Base-by-base conservation (phyloP, 305 asterid species). In the Plantago rigida region DNA sequence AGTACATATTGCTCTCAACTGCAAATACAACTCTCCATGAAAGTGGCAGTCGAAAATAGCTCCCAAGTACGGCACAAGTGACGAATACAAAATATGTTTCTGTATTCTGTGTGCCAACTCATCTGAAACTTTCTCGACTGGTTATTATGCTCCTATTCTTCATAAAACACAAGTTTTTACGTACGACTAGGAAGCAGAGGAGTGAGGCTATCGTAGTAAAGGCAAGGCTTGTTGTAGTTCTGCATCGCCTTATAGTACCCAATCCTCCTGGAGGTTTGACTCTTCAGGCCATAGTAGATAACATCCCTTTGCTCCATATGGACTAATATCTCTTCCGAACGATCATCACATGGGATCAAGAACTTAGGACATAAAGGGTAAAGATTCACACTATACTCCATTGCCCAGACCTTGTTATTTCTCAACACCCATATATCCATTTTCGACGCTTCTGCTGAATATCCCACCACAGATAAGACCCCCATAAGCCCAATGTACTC, bases 401-500 rank as follows among this genome's bases (percentile, higher is more conserved):
- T 53, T 4, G 9, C 69, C 85, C 85, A 79, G 13, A 29, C 44
- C 61, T 59, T 58, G 14, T 49, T 67, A 10, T 64, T 74, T 62
- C 72, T 79, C 75, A 79, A 11, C 75, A 64, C 64, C 82, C 82
- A 79, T 53, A 79, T 34, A 62, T 77, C 82, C 71, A 77, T 67
- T 9, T 41, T 60, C 47, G 80, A 74, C 0, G 69, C 70, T 44
- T 73, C 73, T 13, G 63, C 68, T 10, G 73, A 68, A 68, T 72
- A 74, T 34, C 79, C 85, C 45, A 77, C 82, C 5, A 77, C 73
- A 3, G 70, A 68, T 3, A 80, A 56, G 13, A 65, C 24, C 34
- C 81, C 79, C 79, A 62, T 65, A 3, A 77, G 71, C 68, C 75
- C 82, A 10, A 63, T 56, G 45, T 53, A 74, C 71, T 67, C 85